Percentiles rank a stretch among this genome's conserved stretches.
Evolutionary conservation across 768 basidiomycete genomes (phyloP).

Genomic region (Austroboletus eburneus): DNA sequence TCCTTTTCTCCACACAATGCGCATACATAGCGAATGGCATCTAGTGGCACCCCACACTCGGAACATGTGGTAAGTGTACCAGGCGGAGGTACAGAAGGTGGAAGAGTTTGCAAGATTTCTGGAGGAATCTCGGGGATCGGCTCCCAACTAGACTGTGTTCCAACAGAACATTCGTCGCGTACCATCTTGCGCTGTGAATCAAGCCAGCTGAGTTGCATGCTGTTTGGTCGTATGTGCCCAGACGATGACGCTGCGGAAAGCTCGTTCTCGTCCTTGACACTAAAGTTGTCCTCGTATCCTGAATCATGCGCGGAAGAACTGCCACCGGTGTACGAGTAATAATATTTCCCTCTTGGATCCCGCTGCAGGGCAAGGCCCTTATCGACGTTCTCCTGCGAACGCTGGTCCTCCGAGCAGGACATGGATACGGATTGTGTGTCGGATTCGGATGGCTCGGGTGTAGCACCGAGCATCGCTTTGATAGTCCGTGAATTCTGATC

Average conservation of each 20-base stretch:
- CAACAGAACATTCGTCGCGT: conserved; percentile 17
- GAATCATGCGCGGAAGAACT: conserved; percentile 51
- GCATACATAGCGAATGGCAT: conserved; percentile 88
- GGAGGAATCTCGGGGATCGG: conserved; percentile 38
- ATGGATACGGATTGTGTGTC: conserved; percentile 45
- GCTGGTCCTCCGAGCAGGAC: conserved; percentile 26
- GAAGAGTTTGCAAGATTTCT: conserved; percentile 51
- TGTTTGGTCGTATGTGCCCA: conserved; percentile 51
- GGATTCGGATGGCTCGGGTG: conserved; percentile 54
- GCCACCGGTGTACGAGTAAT: conserved; percentile 63
- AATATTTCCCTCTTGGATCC: conserved; percentile 66
- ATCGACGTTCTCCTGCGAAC: conserved; percentile 40
- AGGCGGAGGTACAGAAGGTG: conserved; percentile 47
- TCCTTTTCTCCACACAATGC: conserved; percentile 80
- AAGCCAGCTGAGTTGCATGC: conserved; percentile 65
- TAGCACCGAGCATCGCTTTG: conserved; percentile 53
- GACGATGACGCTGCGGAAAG: conserved; percentile 23
- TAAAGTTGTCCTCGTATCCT: conserved; percentile 47
- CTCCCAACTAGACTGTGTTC: conserved; percentile 14
- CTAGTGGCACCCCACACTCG: conserved; percentile 67
- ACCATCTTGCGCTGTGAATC: conserved; percentile 48
- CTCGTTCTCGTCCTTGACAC: conserved; percentile 31
- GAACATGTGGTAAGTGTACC: conserved; percentile 78
- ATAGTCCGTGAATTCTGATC: conserved; percentile 74
- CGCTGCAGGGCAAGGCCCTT: conserved; percentile 66